A percentile compares a stretch with the other conserved stretches of the same genome.
Conservation (phyloP, 345 rosid genomes). For the Boechera stricta region DNA sequence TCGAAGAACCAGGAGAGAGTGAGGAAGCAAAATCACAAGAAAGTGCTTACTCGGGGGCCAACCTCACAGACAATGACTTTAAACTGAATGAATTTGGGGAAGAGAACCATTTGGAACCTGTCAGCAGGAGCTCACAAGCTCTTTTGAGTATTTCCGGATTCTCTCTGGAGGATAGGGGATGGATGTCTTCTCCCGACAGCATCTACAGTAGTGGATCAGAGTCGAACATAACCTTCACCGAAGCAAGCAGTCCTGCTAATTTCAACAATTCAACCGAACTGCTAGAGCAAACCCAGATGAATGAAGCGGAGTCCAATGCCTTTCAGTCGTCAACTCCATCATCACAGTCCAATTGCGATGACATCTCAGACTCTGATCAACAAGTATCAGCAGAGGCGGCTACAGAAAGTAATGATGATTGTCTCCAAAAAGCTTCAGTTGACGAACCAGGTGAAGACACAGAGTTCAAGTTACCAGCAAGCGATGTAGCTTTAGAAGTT, state of each 20-base stretch:
- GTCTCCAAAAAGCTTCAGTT: constrained; percentile 32
- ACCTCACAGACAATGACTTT: constrained; percentile 51
- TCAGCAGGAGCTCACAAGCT: constrained; percentile 52
- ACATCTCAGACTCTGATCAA: constrained; percentile 36
- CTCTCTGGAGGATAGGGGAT: constrained; percentile 65
- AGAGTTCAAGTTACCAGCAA: constrained; percentile 36
- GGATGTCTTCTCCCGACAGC: constrained; percentile 89
- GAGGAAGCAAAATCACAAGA: constrained; percentile 67
- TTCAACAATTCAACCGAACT: constrained; percentile 47
- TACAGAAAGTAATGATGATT: constrained; percentile 40
- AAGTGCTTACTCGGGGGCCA: constrained; percentile 57
- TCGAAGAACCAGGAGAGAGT: constrained; percentile 65
- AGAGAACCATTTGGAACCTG: constrained; percentile 52
- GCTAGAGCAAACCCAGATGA: constrained; percentile 41
- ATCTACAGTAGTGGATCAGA: constrained; percentile 60
- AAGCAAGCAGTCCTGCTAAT: constrained; percentile 50
- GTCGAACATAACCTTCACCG: constrained; percentile 53
- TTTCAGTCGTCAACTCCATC: constrained; percentile 43
- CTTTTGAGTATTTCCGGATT: constrained; percentile 45
- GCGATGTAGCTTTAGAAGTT: constrained; percentile 45
- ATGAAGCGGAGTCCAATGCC: constrained; percentile 38
- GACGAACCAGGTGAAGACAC: constrained; percentile 43
- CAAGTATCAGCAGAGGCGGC: constrained; percentile 35
- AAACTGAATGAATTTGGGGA: constrained; percentile 53
- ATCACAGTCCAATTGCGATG: constrained; percentile 49